phyloP scores from a whole-genome alignment of 495 filamentous ascomycete genomes.

The Hypoxylon perforatum region DNA sequence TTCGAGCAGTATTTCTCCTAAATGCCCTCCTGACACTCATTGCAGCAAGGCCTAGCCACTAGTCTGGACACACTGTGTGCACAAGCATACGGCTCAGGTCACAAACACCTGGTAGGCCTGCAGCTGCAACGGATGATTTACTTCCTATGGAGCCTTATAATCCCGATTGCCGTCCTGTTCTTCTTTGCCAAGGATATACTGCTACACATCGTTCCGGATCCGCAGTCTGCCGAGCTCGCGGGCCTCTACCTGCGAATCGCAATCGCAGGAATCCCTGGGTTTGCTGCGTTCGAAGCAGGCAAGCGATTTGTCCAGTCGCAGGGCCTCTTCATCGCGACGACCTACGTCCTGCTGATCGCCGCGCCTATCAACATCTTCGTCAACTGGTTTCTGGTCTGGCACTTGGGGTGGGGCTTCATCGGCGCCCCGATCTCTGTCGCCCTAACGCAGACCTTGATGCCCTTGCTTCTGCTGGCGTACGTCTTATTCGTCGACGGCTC shows the following conservation, averaged over 20 bases:
- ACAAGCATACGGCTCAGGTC: conserved; percentile 78
- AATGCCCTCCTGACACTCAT: too few relatives aligned
- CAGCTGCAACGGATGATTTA: conserved; percentile 77
- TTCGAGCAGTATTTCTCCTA: too few relatives aligned
- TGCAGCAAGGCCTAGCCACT: conserved; percentile 71
- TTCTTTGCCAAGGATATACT: conserved; percentile 66
- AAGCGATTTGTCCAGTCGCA: conserved; percentile 81
- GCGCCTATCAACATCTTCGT: conserved; percentile 73
- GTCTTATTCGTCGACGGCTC: conserved; percentile 78
- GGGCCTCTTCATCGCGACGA: conserved; percentile 74
- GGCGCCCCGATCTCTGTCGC: conserved; percentile 87
- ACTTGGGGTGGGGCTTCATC: conserved; percentile 78
- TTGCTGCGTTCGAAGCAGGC: conserved; percentile 73
- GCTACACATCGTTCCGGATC: conserved; percentile 67
- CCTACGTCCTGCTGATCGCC: conserved; percentile 72
- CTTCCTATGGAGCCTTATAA: conserved; percentile 69
- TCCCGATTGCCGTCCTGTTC: conserved; percentile 74
- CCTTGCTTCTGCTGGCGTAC: conserved; percentile 78
- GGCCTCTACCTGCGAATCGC: conserved; percentile 75
- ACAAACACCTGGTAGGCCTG: conserved; percentile 73
- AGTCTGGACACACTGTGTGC: conserved; percentile 78
- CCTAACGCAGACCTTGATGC: conserved; percentile 84
- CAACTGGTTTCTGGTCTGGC: conserved; percentile 78
- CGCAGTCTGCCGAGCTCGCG: conserved; percentile 69
- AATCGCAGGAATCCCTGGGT: conserved; percentile 73